A percentile compares a stretch with the other conserved stretches of the same genome.
phyloP scores from a whole-genome alignment of 1,284 basidiomycete species.

The Lentinus polychrous region DNA sequence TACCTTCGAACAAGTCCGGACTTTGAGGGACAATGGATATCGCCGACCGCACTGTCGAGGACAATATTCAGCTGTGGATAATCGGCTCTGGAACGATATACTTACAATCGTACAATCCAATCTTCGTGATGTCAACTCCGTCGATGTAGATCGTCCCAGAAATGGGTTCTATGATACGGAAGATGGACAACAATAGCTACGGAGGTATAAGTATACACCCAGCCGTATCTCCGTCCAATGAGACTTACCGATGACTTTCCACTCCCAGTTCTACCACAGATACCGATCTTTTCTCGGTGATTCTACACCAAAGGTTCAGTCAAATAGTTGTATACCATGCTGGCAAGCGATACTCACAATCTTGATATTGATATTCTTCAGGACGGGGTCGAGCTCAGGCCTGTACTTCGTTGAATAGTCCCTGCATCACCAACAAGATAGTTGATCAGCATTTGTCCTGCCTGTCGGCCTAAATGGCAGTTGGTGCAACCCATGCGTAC shows the following conservation, averaged over 20 bases:
- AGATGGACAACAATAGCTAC: constrained; percentile 58
- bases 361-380: constrained; percentile 67
- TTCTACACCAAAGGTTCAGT: constrained; percentile 31
- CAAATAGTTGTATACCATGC: background rate
- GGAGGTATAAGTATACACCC: background rate
- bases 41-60: constrained; percentile 50
- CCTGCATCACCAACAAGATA: constrained; percentile 27
- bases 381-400: constrained; percentile 70
- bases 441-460: background rate
- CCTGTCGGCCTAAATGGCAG: background rate
- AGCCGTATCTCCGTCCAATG: constrained; percentile 2
- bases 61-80: constrained; percentile 6
- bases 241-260: constrained; percentile 78
- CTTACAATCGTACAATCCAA: constrained; percentile 77
- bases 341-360: constrained; percentile 37
- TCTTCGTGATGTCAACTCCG: constrained; percentile 74
- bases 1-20: constrained; percentile 80
- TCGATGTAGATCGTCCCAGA: constrained; percentile 80
- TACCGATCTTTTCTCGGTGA: constrained; percentile 78
- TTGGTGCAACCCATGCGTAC: constrained; percentile 27
- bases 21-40: constrained; percentile 90
- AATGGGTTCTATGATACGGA: constrained; percentile 80
- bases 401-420: constrained; percentile 82
- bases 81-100: constrained; percentile 10
- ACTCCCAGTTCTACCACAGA: constrained; percentile 88